Evolutionary conservation across 371 early-diverging fungal species (phyloP), one percentile per base, ranked within the genome.

Genomic region (Mucor racemosus): DNA sequence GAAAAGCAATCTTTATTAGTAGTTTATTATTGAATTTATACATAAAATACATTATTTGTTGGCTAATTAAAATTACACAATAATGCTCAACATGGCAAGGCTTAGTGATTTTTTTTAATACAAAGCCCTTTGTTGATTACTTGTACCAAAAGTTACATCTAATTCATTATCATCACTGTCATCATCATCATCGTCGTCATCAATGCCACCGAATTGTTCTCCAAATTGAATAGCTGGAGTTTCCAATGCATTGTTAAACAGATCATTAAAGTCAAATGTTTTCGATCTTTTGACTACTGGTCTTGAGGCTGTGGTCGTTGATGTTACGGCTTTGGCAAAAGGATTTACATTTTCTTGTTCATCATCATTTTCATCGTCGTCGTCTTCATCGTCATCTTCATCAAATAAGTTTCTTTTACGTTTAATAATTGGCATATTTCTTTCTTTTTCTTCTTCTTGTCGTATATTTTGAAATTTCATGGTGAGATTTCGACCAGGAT

Each of bases 401-500:
- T 36, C 46, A 58, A 58, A 46, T 14, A 48, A 38, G 48, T 38
- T 36, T 36, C 21, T 17, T 46, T 46, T 65, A 19, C n/a, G 48
- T 17, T 58, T 48, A 17, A 38, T 17, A 8, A 19, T 15, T 15
- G 26, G 36, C 0, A 3, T 53, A 11, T 53, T 53, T 58, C 31
- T 36, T 10, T 48, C 58, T 31, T 48, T 58, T 26, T 46, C 50
- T 21, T 50, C 48, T 38, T 65, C 48, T 5, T 65, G 44, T n/a
- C 46, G 21, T 1, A 67, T 56, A 11, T 48, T 42, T 50, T 67
- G 58, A 11, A 67, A 62, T 15, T 38, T 44, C 17, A 57, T 39
- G 0, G 68, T 67, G 15, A 67, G 62, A 14, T 67, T 58, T 15
- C 68, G 48, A n/a, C 63, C 63, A 1, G 62, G 67, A 56, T 57